Evolutionary conservation across 352 stramenopile species (phyloP).

Genomic region (Halophytophthora batemanensis): DNA sequence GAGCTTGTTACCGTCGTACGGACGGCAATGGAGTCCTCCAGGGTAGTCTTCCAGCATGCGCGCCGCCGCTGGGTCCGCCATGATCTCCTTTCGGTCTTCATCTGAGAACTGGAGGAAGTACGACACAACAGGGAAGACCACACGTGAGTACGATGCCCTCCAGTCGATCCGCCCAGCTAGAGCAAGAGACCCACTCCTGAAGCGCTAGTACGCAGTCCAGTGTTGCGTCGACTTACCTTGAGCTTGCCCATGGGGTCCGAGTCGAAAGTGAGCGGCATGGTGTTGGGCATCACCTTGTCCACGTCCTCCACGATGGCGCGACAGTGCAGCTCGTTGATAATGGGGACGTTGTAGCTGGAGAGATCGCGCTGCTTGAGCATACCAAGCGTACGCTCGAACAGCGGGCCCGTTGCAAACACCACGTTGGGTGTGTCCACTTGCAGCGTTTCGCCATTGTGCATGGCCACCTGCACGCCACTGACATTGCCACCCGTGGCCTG

Average conservation of each 20-base stretch:
- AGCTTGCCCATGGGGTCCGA: constrained; percentile 65
- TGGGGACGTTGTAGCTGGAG: constrained; percentile 52
- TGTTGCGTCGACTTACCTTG: constrained; percentile 33
- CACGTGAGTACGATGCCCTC: not conserved
- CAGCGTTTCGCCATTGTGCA: constrained; percentile 45
- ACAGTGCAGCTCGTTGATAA: constrained; percentile 76
- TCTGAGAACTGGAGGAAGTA: constrained; percentile 39
- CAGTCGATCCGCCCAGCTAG: not conserved
- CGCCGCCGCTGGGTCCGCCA: constrained; percentile 28
- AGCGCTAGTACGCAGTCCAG: no score
- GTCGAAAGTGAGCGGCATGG: constrained; percentile 71
- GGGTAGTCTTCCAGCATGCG: constrained; percentile 62
- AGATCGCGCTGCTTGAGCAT: constrained; percentile 52
- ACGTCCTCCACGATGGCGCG: constrained; percentile 68
- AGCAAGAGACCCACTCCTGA: no score
- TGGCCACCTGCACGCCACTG: constrained; percentile 51
- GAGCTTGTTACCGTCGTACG: constrained; percentile 56
- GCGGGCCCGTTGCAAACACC: constrained; percentile 66
- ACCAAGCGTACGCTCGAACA: constrained; percentile 62
- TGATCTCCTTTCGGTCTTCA: constrained; percentile 40
- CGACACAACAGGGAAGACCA: not conserved
- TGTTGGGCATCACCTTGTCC: constrained; percentile 41
- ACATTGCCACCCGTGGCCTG: constrained; percentile 43
- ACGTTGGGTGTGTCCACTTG: constrained; percentile 61
- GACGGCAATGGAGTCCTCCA: constrained; percentile 66